Percentiles rank a stretch among this genome's conserved stretches.
Evolutionary conservation across 1,139 yeast genomes (phyloP).

Genomic region (Debaryomycetaceae sp.): DNA sequence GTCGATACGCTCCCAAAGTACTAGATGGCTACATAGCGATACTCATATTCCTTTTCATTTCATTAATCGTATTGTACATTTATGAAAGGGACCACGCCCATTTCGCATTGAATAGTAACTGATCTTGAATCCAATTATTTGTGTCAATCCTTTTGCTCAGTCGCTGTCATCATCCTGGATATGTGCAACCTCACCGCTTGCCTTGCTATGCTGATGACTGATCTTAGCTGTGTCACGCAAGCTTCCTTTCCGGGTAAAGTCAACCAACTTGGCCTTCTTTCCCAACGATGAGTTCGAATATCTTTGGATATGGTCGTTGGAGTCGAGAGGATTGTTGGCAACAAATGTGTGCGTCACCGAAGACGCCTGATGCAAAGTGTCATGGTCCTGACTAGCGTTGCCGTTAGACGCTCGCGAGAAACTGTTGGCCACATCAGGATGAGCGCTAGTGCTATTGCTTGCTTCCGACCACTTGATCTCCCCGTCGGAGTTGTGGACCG

Average conservation of each 20-base stretch:
- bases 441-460: constrained; percentile 7
- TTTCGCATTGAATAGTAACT: too few species aligned
- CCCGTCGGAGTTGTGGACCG: constrained; percentile 23
- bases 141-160: constrained; percentile 10
- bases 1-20: constrained; percentile 42
- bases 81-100: too few species aligned
- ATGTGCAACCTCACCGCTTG: constrained; percentile 32
- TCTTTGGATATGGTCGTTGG: constrained; percentile 8
- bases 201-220: constrained; percentile 21
- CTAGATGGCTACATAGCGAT: not conserved
- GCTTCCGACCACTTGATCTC: constrained; percentile 25
- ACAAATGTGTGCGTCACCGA: not conserved
- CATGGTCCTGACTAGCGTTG: constrained; percentile 2
- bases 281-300: constrained; percentile 16
- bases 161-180: constrained; percentile 35
- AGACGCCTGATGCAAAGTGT: too few species aligned
- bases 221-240: constrained; percentile 34
- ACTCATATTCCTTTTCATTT: not conserved
- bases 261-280: constrained; percentile 44
- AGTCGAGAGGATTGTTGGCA: not conserved
- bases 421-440: not conserved
- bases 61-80: constrained; percentile 3
- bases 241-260: constrained; percentile 48
- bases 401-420: not conserved
- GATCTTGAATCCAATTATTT: constrained; percentile 4